These are phyloP conservation scores for Mortierella sp. DNA, from an alignment of 371 early-diverging fungal species.

Conservation along the genomic window DNA sequence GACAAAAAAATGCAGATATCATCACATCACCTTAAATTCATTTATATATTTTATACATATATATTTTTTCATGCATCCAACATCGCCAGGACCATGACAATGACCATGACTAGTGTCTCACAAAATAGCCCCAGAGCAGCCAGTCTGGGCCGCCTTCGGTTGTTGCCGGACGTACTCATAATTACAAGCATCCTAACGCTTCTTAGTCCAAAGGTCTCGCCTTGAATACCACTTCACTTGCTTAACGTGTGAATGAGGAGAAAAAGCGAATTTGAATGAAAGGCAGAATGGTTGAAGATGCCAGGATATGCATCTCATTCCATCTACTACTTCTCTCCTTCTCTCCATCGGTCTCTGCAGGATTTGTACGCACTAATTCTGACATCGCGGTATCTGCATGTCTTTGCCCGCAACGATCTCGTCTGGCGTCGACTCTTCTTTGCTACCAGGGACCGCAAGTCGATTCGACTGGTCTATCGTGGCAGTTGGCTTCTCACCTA, in stretches of 20 bases:
- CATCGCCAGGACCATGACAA: too few species aligned
- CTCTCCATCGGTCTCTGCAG: too few species aligned
- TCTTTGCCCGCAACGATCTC: conserved; percentile 49
- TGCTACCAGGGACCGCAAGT: conserved; percentile 8
- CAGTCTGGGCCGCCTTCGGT: conserved; percentile 18
- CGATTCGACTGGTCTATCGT: conserved; percentile 34
- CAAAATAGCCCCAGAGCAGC: conserved; percentile 8
- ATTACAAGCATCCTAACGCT: conserved; percentile 15
- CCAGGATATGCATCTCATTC: too few species aligned
- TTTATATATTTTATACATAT: too few species aligned
- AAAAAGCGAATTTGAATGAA: not conserved
- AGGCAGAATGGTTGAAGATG: too few species aligned
- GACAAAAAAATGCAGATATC: too few species aligned
- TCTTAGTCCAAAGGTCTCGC: conserved; percentile 22
- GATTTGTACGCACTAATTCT: conserved; percentile 18
- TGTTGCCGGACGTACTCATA: conserved; percentile 17
- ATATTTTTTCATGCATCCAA: too few species aligned
- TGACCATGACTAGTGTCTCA: too few species aligned
- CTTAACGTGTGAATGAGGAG: not conserved
- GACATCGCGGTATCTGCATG: conserved; percentile 39
- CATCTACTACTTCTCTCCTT: too few species aligned
- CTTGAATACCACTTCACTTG: too few species aligned
- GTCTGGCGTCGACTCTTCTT: conserved; percentile 50
- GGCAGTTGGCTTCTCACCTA: conserved; percentile 56
- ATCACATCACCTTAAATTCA: too few species aligned